Evolutionary conservation across 805 yeast genomes (phyloP).

Genomic region (Lachancea thermotolerans): DNA sequence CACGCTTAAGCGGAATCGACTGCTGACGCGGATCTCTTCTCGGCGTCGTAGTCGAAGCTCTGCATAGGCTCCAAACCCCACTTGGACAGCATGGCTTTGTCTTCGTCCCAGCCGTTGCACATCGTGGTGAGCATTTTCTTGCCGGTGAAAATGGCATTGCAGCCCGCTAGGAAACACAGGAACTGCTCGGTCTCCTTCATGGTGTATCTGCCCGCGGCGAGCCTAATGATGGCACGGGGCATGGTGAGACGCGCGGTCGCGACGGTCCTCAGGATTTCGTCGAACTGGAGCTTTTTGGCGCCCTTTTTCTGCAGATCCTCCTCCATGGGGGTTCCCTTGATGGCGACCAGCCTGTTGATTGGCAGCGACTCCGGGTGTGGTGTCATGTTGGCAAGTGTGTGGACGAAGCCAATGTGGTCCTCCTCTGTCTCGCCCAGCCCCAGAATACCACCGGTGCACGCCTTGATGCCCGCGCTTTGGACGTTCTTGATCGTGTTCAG

Average conservation of each 20-base stretch:
- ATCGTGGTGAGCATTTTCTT: conserved; percentile 74
- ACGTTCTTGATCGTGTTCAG: conserved; percentile 60
- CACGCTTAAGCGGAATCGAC: background rate
- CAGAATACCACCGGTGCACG: conserved; percentile 74
- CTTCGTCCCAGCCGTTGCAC: conserved; percentile 83
- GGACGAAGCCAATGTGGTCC: conserved; percentile 62
- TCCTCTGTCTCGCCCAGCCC: conserved; percentile 71
- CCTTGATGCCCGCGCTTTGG: conserved; percentile 54
- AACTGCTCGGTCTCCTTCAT: conserved; percentile 75
- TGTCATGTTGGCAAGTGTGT: conserved; percentile 60
- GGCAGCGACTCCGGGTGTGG: conserved; percentile 79
- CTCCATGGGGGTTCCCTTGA: conserved; percentile 71
- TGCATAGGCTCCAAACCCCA: conserved; percentile 66
- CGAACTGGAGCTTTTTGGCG: conserved; percentile 45
- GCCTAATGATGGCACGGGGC: conserved; percentile 64
- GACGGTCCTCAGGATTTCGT: conserved; percentile 58
- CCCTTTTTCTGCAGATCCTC: conserved; percentile 41
- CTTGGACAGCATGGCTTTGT: conserved; percentile 53
- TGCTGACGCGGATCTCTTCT: conserved; percentile 3
- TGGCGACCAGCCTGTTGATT: conserved; percentile 72
- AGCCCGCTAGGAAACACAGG: conserved; percentile 69
- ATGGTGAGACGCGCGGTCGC: conserved; percentile 70
- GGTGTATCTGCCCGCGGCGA: conserved; percentile 77
- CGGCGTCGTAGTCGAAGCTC: conserved; percentile 31
- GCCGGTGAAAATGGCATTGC: conserved; percentile 77